phyloP scores from a whole-genome alignment of 176 grass and related monocot species.

The Oryza officinalis region DNA sequence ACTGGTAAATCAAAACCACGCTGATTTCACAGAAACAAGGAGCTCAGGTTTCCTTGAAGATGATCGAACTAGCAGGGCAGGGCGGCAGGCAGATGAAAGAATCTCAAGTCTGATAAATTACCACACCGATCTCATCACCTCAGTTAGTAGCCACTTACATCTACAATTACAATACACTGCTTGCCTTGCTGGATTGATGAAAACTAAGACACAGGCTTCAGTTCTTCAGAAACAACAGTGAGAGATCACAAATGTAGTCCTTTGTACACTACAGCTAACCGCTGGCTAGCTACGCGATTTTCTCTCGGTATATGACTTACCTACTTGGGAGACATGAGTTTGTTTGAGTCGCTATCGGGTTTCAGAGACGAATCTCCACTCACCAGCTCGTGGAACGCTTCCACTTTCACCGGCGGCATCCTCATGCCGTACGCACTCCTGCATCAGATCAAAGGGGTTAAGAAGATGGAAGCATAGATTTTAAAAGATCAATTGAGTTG shows the following conservation, averaged over 20 bases:
- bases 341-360: slow-evolving; percentile 68
- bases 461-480: neutral
- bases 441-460: neutral
- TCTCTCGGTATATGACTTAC: neutral
- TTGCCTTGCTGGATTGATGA: neutral
- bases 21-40: neutral
- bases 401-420: slow-evolving; percentile 78
- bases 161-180: slow-evolving; percentile 1
- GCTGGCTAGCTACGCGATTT: neutral
- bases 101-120: neutral
- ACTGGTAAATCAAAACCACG: neutral
- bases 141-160: neutral
- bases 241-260: neutral
- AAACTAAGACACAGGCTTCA: neutral
- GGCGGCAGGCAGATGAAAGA: neutral
- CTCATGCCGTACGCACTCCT: slow-evolving; percentile 83
- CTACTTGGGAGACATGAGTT: slow-evolving; percentile 75
- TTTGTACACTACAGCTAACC: slow-evolving; percentile 39
- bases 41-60: too few species aligned
- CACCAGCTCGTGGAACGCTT: slow-evolving; percentile 82
- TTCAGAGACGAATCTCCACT: slow-evolving; percentile 62
- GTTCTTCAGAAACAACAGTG: neutral
- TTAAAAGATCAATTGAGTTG: slow-evolving; percentile 16
- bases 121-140: neutral
- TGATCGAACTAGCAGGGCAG: too few species aligned